These are phyloP conservation scores for Cucurbita ficifolia DNA, from an alignment of 306 rosid genomes.

Conservation along the genomic window DNA sequence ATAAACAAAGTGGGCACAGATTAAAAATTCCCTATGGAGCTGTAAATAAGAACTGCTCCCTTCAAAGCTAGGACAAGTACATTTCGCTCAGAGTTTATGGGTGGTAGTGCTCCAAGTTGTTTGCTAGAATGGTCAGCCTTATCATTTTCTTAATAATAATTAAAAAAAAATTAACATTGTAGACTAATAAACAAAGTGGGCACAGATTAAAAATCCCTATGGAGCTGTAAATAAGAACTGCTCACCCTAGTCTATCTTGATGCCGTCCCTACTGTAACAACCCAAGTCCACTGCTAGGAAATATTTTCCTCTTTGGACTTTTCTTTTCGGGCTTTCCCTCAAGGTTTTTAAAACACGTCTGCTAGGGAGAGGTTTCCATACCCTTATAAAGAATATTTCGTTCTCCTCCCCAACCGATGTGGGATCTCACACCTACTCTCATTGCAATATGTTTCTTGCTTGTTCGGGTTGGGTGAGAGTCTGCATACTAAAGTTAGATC, in stretches of 20 bases:
- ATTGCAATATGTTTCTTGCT: background rate
- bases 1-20: background rate
- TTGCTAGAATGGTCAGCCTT: background rate
- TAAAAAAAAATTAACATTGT: background rate
- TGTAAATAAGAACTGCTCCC: background rate
- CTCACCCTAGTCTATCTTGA: background rate
- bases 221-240: background rate
- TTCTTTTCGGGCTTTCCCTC: no score
- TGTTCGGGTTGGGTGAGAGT: background rate
- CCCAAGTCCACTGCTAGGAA: no score
- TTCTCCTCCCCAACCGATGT: no score
- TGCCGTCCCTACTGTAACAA: background rate
- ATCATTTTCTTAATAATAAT: background rate
- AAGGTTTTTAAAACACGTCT: no score
- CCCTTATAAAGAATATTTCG: no score
- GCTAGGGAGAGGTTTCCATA: no score
- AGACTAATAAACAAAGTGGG: background rate
- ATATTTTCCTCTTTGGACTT: no score
- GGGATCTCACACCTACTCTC: no score
- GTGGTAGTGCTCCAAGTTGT: background rate
- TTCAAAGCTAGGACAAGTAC: background rate
- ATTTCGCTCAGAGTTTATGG: background rate
- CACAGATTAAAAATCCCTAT: background rate
- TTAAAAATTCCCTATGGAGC: background rate
- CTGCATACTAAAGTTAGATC: background rate